phyloP scores from a whole-genome alignment of 345 rosid genomes.

The Hibiscus tridactylites region DNA sequence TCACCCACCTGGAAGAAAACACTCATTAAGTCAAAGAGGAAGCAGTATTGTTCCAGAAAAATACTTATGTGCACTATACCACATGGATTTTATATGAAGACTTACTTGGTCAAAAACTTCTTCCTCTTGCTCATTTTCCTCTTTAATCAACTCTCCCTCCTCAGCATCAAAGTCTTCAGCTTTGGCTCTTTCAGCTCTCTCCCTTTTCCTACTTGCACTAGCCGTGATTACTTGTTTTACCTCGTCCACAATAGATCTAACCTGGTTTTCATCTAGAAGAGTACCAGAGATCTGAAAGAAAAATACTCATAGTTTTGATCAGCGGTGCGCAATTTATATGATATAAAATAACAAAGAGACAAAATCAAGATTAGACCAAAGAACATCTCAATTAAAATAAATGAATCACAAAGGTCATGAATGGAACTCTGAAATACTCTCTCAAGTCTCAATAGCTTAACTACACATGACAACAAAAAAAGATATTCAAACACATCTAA shows the following conservation, averaged over 20 bases:
- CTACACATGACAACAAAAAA: not conserved
- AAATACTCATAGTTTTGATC: conserved; percentile 1
- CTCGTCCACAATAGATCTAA: conserved; percentile 85
- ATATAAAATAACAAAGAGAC: not conserved
- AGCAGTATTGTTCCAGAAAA: not conserved
- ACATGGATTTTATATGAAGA: conserved; percentile 10
- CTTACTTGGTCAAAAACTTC: conserved; percentile 98
- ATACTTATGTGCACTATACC: not conserved
- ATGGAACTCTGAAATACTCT: not conserved
- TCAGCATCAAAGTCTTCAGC: conserved; percentile 99
- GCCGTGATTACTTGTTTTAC: conserved; percentile 87
- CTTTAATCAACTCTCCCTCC: conserved; percentile 93
- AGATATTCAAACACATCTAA: not conserved
- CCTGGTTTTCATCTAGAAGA: conserved; percentile 77
- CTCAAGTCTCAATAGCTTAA: not conserved
- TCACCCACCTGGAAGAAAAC: conserved; percentile 74
- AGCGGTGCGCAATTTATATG: not conserved
- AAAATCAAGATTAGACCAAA: not conserved
- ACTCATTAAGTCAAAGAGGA: not conserved
- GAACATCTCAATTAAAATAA: not conserved
- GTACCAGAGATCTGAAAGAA: conserved; percentile 66
- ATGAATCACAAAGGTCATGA: not conserved
- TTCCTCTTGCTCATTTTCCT: conserved; percentile 99
- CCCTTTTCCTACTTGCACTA: conserved; percentile 88
- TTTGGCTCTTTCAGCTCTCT: conserved; percentile 82